A percentile compares a stretch with the other conserved stretches of the same genome.
These are phyloP conservation scores for Aspergillus sp. DNA, from an alignment of 2,329 filamentous ascomycete species.

Conservation along the genomic window DNA sequence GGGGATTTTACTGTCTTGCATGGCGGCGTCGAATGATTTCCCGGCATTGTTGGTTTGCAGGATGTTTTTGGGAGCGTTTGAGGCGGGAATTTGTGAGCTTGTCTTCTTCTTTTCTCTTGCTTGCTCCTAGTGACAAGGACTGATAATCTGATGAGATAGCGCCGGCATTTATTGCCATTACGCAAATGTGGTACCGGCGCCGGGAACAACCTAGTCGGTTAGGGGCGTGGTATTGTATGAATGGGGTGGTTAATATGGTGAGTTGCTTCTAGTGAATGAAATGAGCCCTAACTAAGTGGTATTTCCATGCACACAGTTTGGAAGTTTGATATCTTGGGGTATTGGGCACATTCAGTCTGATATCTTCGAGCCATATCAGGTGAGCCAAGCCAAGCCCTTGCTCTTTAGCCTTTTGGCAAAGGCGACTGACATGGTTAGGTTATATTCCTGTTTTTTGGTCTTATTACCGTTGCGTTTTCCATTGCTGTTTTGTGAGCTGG, in stretches of 20 bases:
- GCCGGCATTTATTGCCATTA: constrained; percentile 46
- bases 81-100: constrained; percentile 35
- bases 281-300: background rate
- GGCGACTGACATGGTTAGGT: constrained; percentile 13
- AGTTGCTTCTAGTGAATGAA: background rate
- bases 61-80: constrained; percentile 52
- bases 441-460: constrained; percentile 32
- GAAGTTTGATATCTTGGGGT: constrained; percentile 49
- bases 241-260: constrained; percentile 48
- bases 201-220: constrained; percentile 45
- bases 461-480: constrained; percentile 46
- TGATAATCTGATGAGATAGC: constrained; percentile 20
- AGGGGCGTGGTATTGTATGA: constrained; percentile 49
- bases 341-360: constrained; percentile 41
- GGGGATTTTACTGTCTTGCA: constrained; percentile 44
- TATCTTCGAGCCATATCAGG: constrained; percentile 45
- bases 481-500: constrained; percentile 39
- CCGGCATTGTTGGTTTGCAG: constrained; percentile 43
- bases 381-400: constrained; percentile 10
- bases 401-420: background rate
- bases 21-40: constrained; percentile 48
- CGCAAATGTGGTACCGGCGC: constrained; percentile 49
- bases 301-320: constrained; percentile 21
- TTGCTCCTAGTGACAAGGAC: background rate
- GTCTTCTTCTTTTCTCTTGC: too few species aligned